phyloP scores from a whole-genome alignment of 179 eudicot species.

The Silene vulgaris region DNA sequence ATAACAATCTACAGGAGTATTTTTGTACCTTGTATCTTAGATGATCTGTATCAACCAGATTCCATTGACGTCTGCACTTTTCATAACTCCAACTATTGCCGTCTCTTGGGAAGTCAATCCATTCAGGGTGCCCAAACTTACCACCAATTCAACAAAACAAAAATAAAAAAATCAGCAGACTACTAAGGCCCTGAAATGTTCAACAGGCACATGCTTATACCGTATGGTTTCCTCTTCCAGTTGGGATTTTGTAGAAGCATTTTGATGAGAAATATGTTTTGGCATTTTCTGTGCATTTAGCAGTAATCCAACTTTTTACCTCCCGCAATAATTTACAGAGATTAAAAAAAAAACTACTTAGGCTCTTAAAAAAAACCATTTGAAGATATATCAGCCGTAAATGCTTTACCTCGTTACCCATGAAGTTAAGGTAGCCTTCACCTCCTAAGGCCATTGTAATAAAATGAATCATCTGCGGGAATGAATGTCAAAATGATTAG shows the following conservation, averaged over 20 bases:
- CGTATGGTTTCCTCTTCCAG: neutral
- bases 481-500: neutral
- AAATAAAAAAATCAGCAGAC: neutral
- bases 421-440: slow-evolving; percentile 94
- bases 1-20: neutral
- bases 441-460: slow-evolving; percentile 98
- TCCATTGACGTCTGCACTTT: slow-evolving; percentile 97
- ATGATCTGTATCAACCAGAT: slow-evolving; percentile 83
- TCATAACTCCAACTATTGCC: slow-evolving; percentile 93
- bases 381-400: neutral
- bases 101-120: slow-evolving; percentile 99
- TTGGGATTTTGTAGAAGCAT: neutral
- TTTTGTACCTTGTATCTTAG: slow-evolving; percentile 82
- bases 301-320: neutral
- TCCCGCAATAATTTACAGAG: neutral
- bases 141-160: slow-evolving; percentile 21
- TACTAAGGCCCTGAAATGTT: neutral
- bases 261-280: neutral
- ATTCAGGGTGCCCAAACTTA: slow-evolving; percentile 99
- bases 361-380: neutral
- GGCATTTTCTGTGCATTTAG: neutral
- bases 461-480: slow-evolving; percentile 84
- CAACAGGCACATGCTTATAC: neutral
- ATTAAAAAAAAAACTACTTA: neutral
- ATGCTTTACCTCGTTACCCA: slow-evolving; percentile 94